Percentiles rank a stretch among this genome's conserved stretches.
Conservation (phyloP, 2,329 filamentous ascomycete genomes). For the Alternaria novae-zelandiae region DNA sequence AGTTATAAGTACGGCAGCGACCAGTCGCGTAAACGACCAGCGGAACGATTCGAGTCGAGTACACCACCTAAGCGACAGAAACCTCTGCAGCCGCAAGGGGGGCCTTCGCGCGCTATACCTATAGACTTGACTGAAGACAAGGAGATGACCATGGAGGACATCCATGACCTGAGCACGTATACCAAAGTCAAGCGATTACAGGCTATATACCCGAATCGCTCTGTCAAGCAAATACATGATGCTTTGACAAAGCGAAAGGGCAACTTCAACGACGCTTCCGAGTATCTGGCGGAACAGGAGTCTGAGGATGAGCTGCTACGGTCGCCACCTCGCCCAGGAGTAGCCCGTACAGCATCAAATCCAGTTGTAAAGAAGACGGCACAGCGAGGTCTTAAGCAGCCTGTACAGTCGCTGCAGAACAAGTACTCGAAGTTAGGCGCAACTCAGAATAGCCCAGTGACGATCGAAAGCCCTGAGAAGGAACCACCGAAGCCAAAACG, state of each 20-base stretch:
- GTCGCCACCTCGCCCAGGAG: constrained; percentile 32
- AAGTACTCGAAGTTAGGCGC: constrained; percentile 53
- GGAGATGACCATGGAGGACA: constrained; percentile 32
- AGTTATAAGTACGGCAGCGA: constrained; percentile 30
- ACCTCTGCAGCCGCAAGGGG: constrained; percentile 33
- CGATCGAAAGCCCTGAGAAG: constrained; percentile 21
- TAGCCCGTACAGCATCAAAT: constrained; percentile 18
- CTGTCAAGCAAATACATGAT: constrained; percentile 57
- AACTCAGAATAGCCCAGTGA: constrained; percentile 20
- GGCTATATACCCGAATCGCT: constrained; percentile 55
- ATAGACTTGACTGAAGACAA: constrained; percentile 33
- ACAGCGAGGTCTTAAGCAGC: constrained; percentile 62
- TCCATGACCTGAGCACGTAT: constrained; percentile 55
- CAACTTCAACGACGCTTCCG: constrained; percentile 61
- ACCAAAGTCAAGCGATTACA: constrained; percentile 61
- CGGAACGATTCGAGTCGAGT: constrained; percentile 20
- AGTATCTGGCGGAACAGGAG: constrained; percentile 25
- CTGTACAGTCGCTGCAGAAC: constrained; percentile 63
- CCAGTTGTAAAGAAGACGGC: constrained; percentile 54
- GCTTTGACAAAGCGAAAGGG: constrained; percentile 59
- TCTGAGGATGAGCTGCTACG: constrained; percentile 46
- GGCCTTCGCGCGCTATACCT: constrained; percentile 43
- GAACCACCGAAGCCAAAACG: constrained; percentile 40
- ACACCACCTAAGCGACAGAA: constrained; percentile 36
- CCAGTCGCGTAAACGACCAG: constrained; percentile 36